Evolutionary conservation across 768 basidiomycete species (phyloP).

Genomic region (Agrocybe pediades): DNA sequence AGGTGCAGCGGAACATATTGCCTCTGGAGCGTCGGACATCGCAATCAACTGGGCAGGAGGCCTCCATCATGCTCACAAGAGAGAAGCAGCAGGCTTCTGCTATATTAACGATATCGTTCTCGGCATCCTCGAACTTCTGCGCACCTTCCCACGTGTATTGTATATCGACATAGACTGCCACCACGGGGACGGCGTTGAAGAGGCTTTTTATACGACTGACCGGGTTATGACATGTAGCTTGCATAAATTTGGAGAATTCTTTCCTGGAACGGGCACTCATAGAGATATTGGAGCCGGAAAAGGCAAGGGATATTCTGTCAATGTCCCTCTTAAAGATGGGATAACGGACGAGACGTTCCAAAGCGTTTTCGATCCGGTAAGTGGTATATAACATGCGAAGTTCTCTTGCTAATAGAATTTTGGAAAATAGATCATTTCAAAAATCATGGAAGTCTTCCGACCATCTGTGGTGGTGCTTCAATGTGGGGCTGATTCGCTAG

Average conservation of each 20-base stretch:
- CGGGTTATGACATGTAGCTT: constrained; percentile 97
- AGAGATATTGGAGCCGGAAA: constrained; percentile 82
- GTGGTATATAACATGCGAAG: constrained; percentile 25
- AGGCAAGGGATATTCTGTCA: constrained; percentile 87
- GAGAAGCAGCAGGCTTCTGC: constrained; percentile 97
- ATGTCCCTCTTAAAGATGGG: constrained; percentile 93
- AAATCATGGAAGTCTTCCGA: constrained; percentile 84
- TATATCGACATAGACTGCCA: constrained; percentile 99
- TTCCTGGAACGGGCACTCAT: constrained; percentile 85
- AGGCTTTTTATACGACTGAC: constrained; percentile 97
- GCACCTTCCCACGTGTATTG: constrained; percentile 82
- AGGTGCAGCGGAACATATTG: constrained; percentile 80
- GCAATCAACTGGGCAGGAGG: constrained; percentile 98
- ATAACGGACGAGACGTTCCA: constrained; percentile 87
- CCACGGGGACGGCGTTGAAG: constrained; percentile 98
- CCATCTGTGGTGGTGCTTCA: constrained; percentile 91
- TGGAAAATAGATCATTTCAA: constrained; percentile 69
- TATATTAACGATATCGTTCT: constrained; percentile 99
- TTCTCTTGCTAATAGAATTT: not conserved
- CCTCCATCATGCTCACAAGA: constrained; percentile 97
- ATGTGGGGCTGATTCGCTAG: constrained; percentile 94
- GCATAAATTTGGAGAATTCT: constrained; percentile 97
- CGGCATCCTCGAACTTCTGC: constrained; percentile 87
- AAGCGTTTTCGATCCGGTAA: constrained; percentile 88
- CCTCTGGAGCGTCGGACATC: constrained; percentile 86